Conservation (phyloP, 2,329 filamentous ascomycete species). For the Diplodia mutila region DNA sequence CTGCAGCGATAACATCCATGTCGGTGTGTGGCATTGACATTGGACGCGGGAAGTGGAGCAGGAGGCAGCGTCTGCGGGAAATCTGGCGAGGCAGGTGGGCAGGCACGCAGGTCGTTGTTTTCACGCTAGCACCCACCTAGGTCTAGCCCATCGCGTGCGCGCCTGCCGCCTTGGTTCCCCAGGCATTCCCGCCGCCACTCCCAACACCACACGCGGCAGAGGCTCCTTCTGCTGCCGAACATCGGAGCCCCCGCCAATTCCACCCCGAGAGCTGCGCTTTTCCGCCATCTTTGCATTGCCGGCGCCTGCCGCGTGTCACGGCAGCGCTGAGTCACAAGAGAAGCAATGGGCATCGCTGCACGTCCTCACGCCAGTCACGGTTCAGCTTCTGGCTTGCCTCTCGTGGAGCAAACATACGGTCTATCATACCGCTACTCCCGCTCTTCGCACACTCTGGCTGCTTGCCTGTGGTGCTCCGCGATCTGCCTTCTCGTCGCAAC, state of each 20-base stretch:
- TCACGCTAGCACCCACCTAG: neutral
- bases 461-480: constrained; percentile 46
- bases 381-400: constrained; percentile 7
- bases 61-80: neutral
- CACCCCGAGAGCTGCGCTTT: neutral
- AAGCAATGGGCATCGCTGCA: constrained; percentile 3
- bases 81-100: neutral
- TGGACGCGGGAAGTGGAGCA: constrained; percentile 16
- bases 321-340: neutral
- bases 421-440: constrained; percentile 6
- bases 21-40: constrained; percentile 17
- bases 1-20: constrained; percentile 6
- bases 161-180: neutral
- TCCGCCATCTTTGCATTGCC: neutral
- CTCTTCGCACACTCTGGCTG: constrained; percentile 25
- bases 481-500: constrained; percentile 50
- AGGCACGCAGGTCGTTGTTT: neutral
- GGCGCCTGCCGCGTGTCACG: neutral
- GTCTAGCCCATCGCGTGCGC: neutral
- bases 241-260: neutral
- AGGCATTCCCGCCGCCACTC: neutral
- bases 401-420: constrained; percentile 1
- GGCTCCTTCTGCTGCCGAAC: neutral
- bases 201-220: neutral
- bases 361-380: constrained; percentile 16